phyloP scores from a whole-genome alignment of 805 yeast genomes.

The Candida ortonii region DNA sequence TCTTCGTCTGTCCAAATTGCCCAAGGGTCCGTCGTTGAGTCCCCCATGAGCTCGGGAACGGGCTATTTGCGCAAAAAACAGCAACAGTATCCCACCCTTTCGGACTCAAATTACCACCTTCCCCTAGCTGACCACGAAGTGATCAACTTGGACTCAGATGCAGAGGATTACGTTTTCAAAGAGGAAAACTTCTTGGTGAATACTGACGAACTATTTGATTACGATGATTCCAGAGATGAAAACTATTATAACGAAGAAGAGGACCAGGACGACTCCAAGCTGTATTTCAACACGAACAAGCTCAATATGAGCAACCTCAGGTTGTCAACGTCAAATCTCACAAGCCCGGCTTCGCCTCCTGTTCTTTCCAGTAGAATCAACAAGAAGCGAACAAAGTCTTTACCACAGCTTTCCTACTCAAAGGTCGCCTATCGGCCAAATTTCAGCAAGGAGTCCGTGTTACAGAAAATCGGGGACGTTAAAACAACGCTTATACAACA shows the following conservation, averaged over 20 bases:
- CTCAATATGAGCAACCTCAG: constrained; percentile 20
- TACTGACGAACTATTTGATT: constrained; percentile 12
- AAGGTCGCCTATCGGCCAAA: constrained; percentile 39
- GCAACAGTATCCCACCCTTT: constrained; percentile 16
- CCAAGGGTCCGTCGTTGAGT: no score
- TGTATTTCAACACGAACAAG: constrained; percentile 13
- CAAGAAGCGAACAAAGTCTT: constrained; percentile 49
- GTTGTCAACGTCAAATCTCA: constrained; percentile 11
- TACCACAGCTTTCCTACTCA: constrained; percentile 53
- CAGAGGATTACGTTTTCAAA: constrained; percentile 34
- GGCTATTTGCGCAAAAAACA: constrained; percentile 29
- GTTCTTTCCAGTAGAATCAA: constrained; percentile 4
- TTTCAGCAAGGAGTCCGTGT: constrained; percentile 33
- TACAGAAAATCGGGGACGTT: constrained; percentile 41
- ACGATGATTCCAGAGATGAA: constrained; percentile 17
- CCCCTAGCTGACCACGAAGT: constrained; percentile 25
- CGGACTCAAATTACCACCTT: constrained; percentile 2
- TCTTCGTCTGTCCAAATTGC: constrained; percentile 17
- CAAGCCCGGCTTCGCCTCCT: constrained; percentile 6
- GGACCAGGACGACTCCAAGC: constrained; percentile 9
- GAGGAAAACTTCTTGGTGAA: constrained; percentile 11
- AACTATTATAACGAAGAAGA: constrained; percentile 13
- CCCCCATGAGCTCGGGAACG: constrained; percentile 6
- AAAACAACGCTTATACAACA: constrained; percentile 35
- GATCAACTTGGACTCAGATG: constrained; percentile 41